Base-by-base conservation (phyloP, 2,329 filamentous ascomycete genomes). In the Colletotrichum orbiculare region DNA sequence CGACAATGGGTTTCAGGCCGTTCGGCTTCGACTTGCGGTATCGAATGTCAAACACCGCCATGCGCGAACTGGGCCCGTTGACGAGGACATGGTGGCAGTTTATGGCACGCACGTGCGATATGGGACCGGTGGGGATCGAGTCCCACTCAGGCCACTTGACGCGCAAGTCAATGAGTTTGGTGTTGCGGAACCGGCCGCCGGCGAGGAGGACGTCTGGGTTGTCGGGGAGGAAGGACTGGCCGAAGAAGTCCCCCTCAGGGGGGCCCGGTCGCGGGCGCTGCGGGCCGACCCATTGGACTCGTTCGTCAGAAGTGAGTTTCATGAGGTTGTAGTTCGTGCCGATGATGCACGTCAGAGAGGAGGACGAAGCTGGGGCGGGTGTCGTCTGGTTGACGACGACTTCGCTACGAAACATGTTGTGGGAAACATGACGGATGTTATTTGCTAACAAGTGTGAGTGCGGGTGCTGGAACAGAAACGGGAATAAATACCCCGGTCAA, bases 41-140 rank as follows among this genome's bases (percentile, higher is more conserved):
- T 2, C 88, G 85, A 38, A 85, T 66, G 67, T 90, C 88, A 69
- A 88, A 90, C 6, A 89, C 74, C 1, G 78, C 78, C 76, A 90
- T 83, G 57, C 71, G 77, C 70, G 78, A 79, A 38, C 74, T 70
- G 2, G 87, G 74, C 1, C 87, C 86, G 0, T 85, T 82, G 4
- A 83, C 83, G 2, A 90, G 75, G 17, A 89, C 75, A 48, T 84
- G 81, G 68, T 86, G 74, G 8, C 75, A 73, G 53, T 82, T 80
- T 2, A 88, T 69, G 56, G 82, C 80, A 39, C 79, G 79, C 38
- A 89, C 72, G 62, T 87, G 84, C 0, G 84, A 78, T 52, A 86
- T 78, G 17, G 81, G 70, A 54, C 78, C 81, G 59, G 82, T 77
- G 12, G 69, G 71, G 2, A 75, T 63, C 45, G 74, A 75, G 2